A percentile compares a stretch with the other conserved stretches of the same genome.
Evolutionary conservation across 2,329 filamentous ascomycete genomes (phyloP).

Genomic region (Dothidotthia symphoricarpi): DNA sequence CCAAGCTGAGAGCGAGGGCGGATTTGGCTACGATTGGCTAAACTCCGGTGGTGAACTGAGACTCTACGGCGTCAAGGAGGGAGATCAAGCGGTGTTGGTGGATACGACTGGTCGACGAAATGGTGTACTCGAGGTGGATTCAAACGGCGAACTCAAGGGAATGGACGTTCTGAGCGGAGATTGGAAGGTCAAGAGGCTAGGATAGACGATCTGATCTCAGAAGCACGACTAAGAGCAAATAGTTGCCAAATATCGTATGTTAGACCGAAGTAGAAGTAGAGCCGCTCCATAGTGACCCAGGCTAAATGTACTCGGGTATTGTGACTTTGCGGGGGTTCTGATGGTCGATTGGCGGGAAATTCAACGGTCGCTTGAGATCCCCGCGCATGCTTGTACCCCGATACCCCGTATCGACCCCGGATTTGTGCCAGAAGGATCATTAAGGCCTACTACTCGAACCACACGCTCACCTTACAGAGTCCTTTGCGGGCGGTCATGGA

Average conservation of each 20-base stretch:
- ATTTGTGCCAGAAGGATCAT: slow-evolving; percentile 12
- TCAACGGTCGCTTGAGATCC: slow-evolving; percentile 12
- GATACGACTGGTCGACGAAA: slow-evolving; percentile 33
- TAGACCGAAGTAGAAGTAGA: not conserved
- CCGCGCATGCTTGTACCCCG: slow-evolving; percentile 22
- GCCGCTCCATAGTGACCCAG: not conserved
- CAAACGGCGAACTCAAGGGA: slow-evolving; percentile 31
- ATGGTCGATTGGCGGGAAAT: slow-evolving; percentile 25
- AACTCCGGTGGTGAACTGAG: slow-evolving; percentile 39
- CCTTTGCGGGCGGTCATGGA: slow-evolving; percentile 11
- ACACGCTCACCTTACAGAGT: slow-evolving; percentile 2
- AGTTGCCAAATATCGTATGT: no score
- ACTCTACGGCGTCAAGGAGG: slow-evolving; percentile 39
- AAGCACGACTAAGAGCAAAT: no score
- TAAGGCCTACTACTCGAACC: slow-evolving; percentile 9
- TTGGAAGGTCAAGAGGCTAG: slow-evolving; percentile 35
- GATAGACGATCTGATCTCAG: slow-evolving; percentile 16
- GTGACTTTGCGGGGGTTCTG: no score
- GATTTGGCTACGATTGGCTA: slow-evolving; percentile 46
- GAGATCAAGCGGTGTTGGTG: slow-evolving; percentile 38
- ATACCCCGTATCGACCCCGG: slow-evolving; percentile 15
- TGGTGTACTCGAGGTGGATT: slow-evolving; percentile 29
- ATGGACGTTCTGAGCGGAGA: slow-evolving; percentile 32
- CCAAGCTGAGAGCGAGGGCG: slow-evolving; percentile 38
- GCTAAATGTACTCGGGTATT: no score